Evolutionary conservation across 768 basidiomycete genomes (phyloP).

Genomic region (Termitomyces heimii): DNA sequence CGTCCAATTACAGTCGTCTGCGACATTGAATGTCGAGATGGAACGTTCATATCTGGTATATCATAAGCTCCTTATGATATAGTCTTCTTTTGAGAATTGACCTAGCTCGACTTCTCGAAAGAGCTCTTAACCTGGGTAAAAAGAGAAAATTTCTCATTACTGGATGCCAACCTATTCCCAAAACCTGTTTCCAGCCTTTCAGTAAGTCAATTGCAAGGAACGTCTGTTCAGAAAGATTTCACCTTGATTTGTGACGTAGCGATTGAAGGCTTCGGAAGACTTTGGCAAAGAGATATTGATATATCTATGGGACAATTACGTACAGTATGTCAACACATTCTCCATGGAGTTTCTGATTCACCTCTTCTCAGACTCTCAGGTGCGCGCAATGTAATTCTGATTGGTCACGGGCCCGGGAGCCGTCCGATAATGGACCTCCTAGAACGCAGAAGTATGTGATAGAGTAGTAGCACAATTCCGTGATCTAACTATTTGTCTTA

Average conservation of each 20-base stretch:
- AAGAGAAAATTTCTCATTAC: slow-evolving; percentile 57
- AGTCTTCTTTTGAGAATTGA: not conserved
- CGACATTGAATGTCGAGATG: slow-evolving; percentile 65
- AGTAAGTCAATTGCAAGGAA: slow-evolving; percentile 18
- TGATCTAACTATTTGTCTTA: slow-evolving; percentile 3
- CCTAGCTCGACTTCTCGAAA: slow-evolving; percentile 81
- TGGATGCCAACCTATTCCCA: slow-evolving; percentile 85
- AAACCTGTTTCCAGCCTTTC: slow-evolving; percentile 38
- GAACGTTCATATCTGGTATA: slow-evolving; percentile 82
- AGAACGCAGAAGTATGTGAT: slow-evolving; percentile 54
- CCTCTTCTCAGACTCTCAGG: slow-evolving; percentile 52
- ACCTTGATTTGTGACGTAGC: slow-evolving; percentile 19
- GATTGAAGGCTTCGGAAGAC: slow-evolving; percentile 35
- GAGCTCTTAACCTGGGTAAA: slow-evolving; percentile 74
- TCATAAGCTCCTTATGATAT: slow-evolving; percentile 6
- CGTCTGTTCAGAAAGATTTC: not conserved
- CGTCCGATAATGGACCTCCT: slow-evolving; percentile 71
- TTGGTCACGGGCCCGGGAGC: slow-evolving; percentile 87
- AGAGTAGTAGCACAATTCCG: not conserved
- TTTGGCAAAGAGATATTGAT: slow-evolving; percentile 55
- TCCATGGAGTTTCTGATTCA: slow-evolving; percentile 1
- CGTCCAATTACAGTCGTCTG: slow-evolving; percentile 70
- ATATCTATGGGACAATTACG: slow-evolving; percentile 96
- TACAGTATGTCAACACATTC: slow-evolving; percentile 55
- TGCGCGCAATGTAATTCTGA: slow-evolving; percentile 68